These are phyloP conservation scores for Kwoniella europaea DNA, from an alignment of 768 basidiomycete species.

Conservation along the genomic window DNA sequence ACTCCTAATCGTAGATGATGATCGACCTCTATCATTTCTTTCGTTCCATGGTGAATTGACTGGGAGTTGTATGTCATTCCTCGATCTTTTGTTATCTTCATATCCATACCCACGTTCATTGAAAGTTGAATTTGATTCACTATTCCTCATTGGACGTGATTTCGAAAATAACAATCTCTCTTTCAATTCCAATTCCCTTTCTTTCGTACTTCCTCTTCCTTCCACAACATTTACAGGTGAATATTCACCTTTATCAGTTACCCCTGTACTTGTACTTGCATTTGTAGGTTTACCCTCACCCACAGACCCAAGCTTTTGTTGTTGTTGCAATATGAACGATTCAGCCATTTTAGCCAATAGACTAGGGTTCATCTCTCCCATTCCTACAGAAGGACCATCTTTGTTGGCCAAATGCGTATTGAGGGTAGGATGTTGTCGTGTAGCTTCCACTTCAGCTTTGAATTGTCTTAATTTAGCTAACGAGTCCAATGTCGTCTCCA, in stretches of 20 bases:
- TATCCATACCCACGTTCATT: background rate
- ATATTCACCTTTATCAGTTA: background rate
- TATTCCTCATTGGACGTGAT: background rate
- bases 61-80: background rate
- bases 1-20: background rate
- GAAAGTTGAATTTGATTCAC: background rate
- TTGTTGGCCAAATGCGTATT: background rate
- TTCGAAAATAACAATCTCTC: constrained; percentile 14
- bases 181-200: constrained; percentile 18
- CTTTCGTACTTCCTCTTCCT: background rate
- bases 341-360: constrained; percentile 27
- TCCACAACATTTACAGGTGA: background rate
- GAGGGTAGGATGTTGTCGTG: background rate
- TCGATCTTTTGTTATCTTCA: background rate
- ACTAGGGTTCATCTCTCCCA: constrained; percentile 13
- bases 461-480: constrained; percentile 28
- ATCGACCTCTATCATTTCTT: background rate
- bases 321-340: constrained; percentile 23
- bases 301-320: background rate
- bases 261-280: background rate
- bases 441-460: constrained; percentile 33
- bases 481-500: constrained; percentile 16
- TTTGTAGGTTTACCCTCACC: background rate
- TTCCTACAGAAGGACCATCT: background rate
- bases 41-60: constrained; percentile 6